Evolutionary conservation across 345 rosid genomes (phyloP).

Genomic region (Salix purpurea): DNA sequence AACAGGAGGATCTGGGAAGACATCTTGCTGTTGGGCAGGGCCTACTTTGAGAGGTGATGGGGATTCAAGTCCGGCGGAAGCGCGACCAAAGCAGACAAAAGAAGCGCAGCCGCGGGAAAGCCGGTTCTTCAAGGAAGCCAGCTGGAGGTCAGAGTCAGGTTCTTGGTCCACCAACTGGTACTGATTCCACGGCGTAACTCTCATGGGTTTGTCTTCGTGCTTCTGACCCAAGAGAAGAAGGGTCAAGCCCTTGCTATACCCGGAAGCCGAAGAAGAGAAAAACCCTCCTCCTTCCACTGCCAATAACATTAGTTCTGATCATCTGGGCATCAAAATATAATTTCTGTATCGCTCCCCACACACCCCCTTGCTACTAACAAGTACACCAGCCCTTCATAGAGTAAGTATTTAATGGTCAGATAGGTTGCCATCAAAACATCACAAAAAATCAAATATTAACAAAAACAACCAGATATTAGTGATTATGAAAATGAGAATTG

Average conservation of each 20-base stretch:
- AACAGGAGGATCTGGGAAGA: conserved; percentile 43
- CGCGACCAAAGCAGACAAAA: conserved; percentile 80
- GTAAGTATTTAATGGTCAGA: conserved; percentile 22
- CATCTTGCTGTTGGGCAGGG: conserved; percentile 58
- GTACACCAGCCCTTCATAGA: conserved; percentile 23
- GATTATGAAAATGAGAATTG: neutral
- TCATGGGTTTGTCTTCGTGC: conserved; percentile 81
- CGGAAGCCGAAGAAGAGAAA: conserved; percentile 96
- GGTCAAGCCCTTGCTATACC: conserved; percentile 84
- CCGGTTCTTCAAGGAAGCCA: conserved; percentile 82
- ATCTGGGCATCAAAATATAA: conserved; percentile 36
- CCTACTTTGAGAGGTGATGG: conserved; percentile 79
- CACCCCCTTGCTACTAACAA: conserved; percentile 17
- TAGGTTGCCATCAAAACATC: conserved; percentile 15
- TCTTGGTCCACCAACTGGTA: conserved; percentile 93
- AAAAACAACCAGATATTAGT: neutral
- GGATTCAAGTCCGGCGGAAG: conserved; percentile 72
- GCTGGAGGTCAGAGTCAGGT: conserved; percentile 73
- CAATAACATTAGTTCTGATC: conserved; percentile 89
- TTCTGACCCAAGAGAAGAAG: conserved; percentile 85
- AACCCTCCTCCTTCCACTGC: conserved; percentile 98
- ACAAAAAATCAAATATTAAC: neutral
- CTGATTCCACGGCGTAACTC: conserved; percentile 92
- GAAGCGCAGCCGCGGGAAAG: conserved; percentile 85
- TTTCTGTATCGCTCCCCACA: conserved; percentile 23